Evolutionary conservation across 148 eudicot species (phyloP), one percentile per base, ranked within the genome.

Genomic region (Vaccinium darrowii): DNA sequence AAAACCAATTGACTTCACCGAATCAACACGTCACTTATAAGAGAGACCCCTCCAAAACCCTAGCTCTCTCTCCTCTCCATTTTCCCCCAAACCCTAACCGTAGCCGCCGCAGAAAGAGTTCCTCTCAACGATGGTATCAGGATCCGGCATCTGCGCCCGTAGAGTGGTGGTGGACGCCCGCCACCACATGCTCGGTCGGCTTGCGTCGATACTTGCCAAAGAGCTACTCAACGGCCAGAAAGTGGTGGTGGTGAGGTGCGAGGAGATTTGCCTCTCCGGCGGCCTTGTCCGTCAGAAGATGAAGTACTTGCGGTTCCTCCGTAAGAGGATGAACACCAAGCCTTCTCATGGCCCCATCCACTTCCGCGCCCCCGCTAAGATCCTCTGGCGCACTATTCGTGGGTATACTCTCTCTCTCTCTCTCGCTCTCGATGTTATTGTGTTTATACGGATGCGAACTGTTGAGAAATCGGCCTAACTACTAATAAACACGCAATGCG

Each of bases 311-410:
- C 83, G 91, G 5, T 89, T 89, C 83, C 88, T 89, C 51, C 85
- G 91, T 5, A 89, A 89, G 90, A 77, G 91, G 12, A 89, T 89
- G 91, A 89, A 87, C 72, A 89, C 91, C 36, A 89, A 89, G 72
- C 91, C 91, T 47, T 89, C 91, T 11, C 91, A 89, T 19, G 91
- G 91, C 0, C 91, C 91, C 39, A 87, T 89, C 52, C 91, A 89
- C 84, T 88, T 89, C 87, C 90, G 91, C 12, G 87, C 90, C 50
- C 91, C 91, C 7, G 81, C 88, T 51, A 87, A 88, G 87, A 88
- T 89, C 80, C 86, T 89, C 69, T 89, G 91, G 91, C 84, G 91
- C 58, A 89, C 91, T 8, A 88, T 87, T 51, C 88, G 90, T 33
- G 91, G 91, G 91, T 89, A 81, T 50, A 67, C 57, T 27, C n/a